These are phyloP conservation scores for slime mould (Dictyostelium discoideum) DNA, from an alignment of 78 protist genomes.

Conservation along the genomic window DNA sequence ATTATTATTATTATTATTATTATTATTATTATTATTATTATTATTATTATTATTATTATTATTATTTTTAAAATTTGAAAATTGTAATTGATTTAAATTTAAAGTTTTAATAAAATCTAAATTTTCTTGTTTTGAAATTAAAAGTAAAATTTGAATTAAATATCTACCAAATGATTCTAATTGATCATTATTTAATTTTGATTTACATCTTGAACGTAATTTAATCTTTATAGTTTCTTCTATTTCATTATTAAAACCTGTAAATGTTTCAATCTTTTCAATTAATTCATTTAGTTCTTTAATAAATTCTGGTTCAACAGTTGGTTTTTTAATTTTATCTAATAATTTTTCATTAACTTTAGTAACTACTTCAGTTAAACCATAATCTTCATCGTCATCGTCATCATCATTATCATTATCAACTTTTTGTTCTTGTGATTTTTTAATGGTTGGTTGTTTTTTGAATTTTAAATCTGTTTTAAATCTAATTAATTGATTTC, in stretches of 20 bases:
- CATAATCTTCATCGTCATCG: background rate
- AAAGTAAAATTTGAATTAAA: background rate
- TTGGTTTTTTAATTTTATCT: background rate
- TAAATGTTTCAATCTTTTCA: background rate
- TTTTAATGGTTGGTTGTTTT: background rate
- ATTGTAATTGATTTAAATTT: background rate
- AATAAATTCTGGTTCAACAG: conserved; percentile 21
- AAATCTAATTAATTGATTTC: background rate
- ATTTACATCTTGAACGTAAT: background rate
- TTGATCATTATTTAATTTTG: background rate
- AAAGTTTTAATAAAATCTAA: background rate
- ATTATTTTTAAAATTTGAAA: background rate
- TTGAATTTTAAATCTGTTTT: conserved; percentile 1
- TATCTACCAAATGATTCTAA: background rate
- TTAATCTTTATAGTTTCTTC: background rate
- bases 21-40: background rate
- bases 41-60: background rate
- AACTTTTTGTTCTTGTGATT: background rate
- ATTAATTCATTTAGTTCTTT: conserved; percentile 28
- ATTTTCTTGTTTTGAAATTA: background rate
- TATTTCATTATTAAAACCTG: background rate
- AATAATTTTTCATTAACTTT: background rate
- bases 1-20: too few species aligned
- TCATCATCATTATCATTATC: background rate
- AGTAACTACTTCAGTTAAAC: background rate